Percentiles rank a stretch among this genome's conserved stretches.
phyloP scores from a whole-genome alignment of 1,139 yeast species.

The Sugiyamaella sp. region DNA sequence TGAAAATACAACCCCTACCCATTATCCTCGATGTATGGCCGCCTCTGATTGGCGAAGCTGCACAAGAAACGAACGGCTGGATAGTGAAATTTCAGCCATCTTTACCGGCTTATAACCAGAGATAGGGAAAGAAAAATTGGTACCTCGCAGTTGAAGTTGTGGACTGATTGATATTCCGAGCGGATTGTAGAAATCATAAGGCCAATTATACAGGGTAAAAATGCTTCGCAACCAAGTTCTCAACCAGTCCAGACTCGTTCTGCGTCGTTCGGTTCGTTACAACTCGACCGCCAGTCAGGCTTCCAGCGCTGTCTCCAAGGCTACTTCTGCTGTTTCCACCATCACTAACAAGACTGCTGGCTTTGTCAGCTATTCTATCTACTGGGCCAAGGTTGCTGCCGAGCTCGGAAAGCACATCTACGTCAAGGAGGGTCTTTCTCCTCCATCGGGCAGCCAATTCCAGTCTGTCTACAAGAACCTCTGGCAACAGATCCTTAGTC shows the following conservation, averaged over 20 bases:
- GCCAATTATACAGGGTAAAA: not conserved
- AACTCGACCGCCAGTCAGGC: constrained; percentile 46
- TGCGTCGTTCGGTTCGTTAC: constrained; percentile 44
- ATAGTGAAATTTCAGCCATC: constrained; percentile 10
- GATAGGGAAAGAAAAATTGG: not conserved
- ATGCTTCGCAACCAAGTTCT: constrained; percentile 31
- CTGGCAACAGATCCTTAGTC: constrained; percentile 53
- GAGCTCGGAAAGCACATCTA: constrained; percentile 90
- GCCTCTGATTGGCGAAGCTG: constrained; percentile 10
- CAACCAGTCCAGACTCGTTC: constrained; percentile 25
- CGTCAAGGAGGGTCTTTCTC: constrained; percentile 89
- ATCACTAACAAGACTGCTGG: constrained; percentile 53
- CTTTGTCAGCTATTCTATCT: constrained; percentile 44
- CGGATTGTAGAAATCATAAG: not conserved
- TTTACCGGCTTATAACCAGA: not conserved
- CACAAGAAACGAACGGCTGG: constrained; percentile 1
- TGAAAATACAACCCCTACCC: not conserved
- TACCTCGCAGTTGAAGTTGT: not conserved
- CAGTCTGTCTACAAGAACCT: constrained; percentile 69
- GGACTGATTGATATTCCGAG: not conserved
- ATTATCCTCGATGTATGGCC: too few species aligned
- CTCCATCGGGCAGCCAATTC: constrained; percentile 81
- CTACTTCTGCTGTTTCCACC: constrained; percentile 49
- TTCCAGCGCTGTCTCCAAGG: constrained; percentile 41
- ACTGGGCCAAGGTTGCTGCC: constrained; percentile 89